A percentile compares a stretch with the other conserved stretches of the same genome.
Evolutionary conservation across 1,284 basidiomycete genomes (phyloP).

Genomic region (Chalciporus piperatoides): DNA sequence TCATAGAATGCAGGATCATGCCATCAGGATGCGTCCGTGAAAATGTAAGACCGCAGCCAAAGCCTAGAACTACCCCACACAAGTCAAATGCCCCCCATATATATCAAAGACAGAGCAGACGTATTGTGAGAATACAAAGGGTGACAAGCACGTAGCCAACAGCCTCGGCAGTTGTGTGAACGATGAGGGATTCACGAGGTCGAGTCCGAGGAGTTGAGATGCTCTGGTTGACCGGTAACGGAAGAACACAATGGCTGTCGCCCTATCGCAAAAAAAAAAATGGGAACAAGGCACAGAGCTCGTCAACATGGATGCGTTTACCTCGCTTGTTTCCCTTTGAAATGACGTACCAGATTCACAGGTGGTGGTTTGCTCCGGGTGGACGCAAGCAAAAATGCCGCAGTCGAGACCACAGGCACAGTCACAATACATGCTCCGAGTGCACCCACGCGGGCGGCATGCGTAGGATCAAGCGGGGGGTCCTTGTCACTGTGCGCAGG

Average conservation of each 20-base stretch:
- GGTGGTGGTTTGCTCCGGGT: neutral
- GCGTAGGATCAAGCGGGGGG: conserved; percentile 11
- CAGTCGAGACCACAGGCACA: conserved; percentile 10
- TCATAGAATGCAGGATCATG: neutral
- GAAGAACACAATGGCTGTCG: neutral
- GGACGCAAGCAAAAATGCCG: conserved; percentile 6
- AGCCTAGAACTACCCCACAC: neutral
- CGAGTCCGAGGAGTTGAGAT: conserved; percentile 5
- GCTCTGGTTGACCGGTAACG: neutral
- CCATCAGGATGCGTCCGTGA: neutral
- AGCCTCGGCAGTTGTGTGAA: conserved; percentile 11
- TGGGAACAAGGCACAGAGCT: conserved; percentile 1
- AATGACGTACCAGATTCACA: conserved; percentile 11
- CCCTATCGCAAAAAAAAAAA: neutral
- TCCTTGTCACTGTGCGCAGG: neutral
- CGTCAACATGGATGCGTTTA: conserved; percentile 5
- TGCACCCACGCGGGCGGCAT: conserved; percentile 15
- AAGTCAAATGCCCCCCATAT: neutral
- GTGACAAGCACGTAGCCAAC: conserved; percentile 12
- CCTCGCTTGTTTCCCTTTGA: neutral
- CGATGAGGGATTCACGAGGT: neutral
- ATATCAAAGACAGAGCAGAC: conserved; percentile 22
- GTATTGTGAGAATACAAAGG: conserved; percentile 18
- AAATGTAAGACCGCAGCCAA: neutral
- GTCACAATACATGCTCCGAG: conserved; percentile 16